Evolutionary conservation across 345 rosid genomes (phyloP).

Genomic region (Salix koriyanagi): DNA sequence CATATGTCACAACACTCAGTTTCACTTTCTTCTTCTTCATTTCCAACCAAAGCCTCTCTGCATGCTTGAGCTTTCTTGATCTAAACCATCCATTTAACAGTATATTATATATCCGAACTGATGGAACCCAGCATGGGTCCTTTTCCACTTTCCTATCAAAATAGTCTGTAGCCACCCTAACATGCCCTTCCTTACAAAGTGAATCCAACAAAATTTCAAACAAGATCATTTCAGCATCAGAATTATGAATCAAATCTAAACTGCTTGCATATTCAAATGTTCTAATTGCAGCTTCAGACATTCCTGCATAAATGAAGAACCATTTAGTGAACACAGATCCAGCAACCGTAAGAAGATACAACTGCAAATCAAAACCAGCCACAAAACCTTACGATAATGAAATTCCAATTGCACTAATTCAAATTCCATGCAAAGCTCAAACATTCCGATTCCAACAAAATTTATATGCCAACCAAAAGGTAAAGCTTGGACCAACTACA

Average conservation of each 20-base stretch:
- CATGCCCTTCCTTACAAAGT: conserved; percentile 73
- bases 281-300: conserved; percentile 56
- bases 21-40: conserved; percentile 53
- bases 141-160: conserved; percentile 30
- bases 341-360: not conserved
- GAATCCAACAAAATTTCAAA: conserved; percentile 76
- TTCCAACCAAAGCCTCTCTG: conserved; percentile 65
- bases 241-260: conserved; percentile 26
- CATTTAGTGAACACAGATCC: not conserved
- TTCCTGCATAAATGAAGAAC: conserved; percentile 39
- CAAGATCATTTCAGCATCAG: conserved; percentile 36
- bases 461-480: not conserved
- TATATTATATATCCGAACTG: conserved; percentile 59
- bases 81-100: conserved; percentile 82
- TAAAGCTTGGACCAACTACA: not conserved
- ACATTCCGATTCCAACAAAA: not conserved
- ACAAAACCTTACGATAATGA: not conserved
- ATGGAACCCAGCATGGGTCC: conserved; percentile 48
- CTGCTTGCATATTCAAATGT: conserved; percentile 59
- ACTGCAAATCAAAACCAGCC: not conserved
- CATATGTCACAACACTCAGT: conserved; percentile 66
- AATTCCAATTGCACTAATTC: not conserved
- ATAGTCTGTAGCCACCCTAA: conserved; percentile 52
- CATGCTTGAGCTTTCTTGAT: conserved; percentile 56
- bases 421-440: not conserved